phyloP scores from a whole-genome alignment of 1,139 yeast species.

The Zygosaccharomyces sapae region DNA sequence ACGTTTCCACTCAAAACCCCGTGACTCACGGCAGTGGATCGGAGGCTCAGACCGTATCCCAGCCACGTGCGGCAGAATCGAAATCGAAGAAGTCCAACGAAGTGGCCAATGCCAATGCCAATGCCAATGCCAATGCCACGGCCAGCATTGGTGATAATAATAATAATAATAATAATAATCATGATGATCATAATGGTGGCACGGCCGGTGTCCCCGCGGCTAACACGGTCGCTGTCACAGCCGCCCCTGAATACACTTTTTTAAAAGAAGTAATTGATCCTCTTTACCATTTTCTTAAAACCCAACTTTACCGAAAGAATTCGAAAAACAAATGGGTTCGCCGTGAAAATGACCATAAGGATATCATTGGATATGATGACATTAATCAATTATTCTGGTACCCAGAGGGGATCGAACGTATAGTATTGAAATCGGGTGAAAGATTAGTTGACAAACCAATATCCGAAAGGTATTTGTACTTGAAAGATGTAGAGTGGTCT shows the following conservation, averaged over 20 bases:
- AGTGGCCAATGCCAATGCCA: too few species aligned
- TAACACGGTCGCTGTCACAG: conserved; percentile 6
- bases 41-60: too few species aligned
- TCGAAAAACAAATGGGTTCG: conserved; percentile 42
- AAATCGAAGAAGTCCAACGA: too few species aligned
- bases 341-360: conserved; percentile 61
- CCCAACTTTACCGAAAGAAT: conserved; percentile 47
- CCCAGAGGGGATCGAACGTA: conserved; percentile 52
- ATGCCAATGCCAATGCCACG: too few species aligned
- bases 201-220: neutral
- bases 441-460: conserved; percentile 45
- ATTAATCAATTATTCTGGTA: conserved; percentile 84
- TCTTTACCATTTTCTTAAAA: conserved; percentile 56
- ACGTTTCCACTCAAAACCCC: conserved; percentile 23
- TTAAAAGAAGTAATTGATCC: conserved; percentile 74
- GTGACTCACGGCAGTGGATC: neutral
- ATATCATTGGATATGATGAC: conserved; percentile 80
- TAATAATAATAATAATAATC: neutral
- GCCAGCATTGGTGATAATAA: too few species aligned
- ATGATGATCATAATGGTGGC: neutral
- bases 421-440: conserved; percentile 44
- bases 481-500: conserved; percentile 59
- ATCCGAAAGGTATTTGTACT: conserved; percentile 44
- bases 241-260: conserved; percentile 41
- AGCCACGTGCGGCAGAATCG: too few species aligned